Evolutionary conservation across 306 rosid genomes (phyloP).

Genomic region (Luffa acutangula): DNA sequence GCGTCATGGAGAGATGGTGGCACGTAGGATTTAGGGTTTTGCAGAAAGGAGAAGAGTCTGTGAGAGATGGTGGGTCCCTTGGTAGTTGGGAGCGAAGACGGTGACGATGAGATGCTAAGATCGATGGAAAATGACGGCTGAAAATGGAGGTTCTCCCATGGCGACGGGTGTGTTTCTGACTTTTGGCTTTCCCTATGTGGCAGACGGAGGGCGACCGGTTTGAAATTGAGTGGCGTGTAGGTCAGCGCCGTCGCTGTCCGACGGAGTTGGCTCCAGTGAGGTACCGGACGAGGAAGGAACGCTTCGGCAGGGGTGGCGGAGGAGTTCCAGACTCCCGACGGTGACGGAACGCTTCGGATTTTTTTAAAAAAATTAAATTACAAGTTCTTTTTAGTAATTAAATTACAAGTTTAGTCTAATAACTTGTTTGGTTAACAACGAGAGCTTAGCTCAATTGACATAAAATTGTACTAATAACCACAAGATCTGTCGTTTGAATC

Average conservation of each 20-base stretch:
- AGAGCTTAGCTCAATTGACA: no score
- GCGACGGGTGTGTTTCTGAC: background rate
- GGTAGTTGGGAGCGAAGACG: background rate
- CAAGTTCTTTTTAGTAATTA: no score
- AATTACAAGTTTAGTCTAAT: no score
- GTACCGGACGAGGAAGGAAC: background rate
- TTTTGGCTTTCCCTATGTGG: background rate
- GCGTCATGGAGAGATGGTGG: background rate
- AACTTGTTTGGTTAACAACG: no score
- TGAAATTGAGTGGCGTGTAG: background rate
- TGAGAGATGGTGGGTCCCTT: background rate
- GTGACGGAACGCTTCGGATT: background rate
- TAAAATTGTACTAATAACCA: no score
- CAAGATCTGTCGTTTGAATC: no score
- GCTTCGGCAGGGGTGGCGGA: background rate
- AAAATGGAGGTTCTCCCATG: background rate
- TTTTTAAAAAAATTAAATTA: no score
- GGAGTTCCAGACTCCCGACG: background rate
- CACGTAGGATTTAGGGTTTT: background rate
- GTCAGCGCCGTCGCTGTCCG: background rate
- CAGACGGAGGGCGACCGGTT: background rate
- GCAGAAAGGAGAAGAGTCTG: background rate
- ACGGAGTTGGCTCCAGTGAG: background rate
- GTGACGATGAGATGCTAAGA: background rate
- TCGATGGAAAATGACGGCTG: background rate